These are phyloP conservation scores for Cladorrhinum sp. DNA, from an alignment of 2,329 filamentous ascomycete species.

Conservation along the genomic window DNA sequence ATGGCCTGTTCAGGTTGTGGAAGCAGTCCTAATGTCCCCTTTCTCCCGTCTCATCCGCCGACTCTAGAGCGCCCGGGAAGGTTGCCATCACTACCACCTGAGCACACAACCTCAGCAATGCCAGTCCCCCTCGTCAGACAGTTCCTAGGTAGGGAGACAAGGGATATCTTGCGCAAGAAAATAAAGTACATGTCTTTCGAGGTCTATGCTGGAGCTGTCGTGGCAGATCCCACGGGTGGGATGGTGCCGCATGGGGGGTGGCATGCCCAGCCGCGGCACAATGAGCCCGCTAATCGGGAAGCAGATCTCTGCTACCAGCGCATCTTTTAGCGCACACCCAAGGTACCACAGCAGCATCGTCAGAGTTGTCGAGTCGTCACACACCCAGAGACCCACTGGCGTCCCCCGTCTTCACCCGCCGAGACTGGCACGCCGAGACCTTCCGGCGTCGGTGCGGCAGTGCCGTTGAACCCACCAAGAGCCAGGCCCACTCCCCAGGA, in stretches of 20 bases:
- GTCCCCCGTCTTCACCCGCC: slow-evolving; percentile 14
- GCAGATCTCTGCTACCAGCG: slow-evolving; percentile 17
- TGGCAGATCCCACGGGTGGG: slow-evolving; percentile 16
- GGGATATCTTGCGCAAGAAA: neutral
- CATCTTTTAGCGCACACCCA: slow-evolving; percentile 16
- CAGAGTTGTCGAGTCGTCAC: slow-evolving; percentile 21
- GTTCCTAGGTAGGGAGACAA: too few species aligned
- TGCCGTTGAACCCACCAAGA: slow-evolving; percentile 10
- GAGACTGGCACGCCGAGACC: slow-evolving; percentile 20
- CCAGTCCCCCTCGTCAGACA: too few species aligned
- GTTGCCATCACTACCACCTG: neutral
- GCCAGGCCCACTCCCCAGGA: neutral
- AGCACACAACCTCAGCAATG: neutral
- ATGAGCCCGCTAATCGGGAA: slow-evolving; percentile 22
- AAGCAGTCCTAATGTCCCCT: neutral
- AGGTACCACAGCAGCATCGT: slow-evolving; percentile 19
- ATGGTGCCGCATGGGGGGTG: neutral
- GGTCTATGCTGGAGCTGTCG: neutral
- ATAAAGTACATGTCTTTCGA: neutral
- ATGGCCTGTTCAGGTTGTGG: neutral
- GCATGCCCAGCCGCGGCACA: slow-evolving; percentile 6
- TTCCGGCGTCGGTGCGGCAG: slow-evolving; percentile 24
- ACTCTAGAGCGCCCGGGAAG: neutral
- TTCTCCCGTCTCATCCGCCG: neutral
- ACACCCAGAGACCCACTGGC: slow-evolving; percentile 11